Evolutionary conservation across 2,329 filamentous ascomycete species (phyloP), one percentile per base, ranked within the genome.

Genomic region (Emergomyces orientalis): DNA sequence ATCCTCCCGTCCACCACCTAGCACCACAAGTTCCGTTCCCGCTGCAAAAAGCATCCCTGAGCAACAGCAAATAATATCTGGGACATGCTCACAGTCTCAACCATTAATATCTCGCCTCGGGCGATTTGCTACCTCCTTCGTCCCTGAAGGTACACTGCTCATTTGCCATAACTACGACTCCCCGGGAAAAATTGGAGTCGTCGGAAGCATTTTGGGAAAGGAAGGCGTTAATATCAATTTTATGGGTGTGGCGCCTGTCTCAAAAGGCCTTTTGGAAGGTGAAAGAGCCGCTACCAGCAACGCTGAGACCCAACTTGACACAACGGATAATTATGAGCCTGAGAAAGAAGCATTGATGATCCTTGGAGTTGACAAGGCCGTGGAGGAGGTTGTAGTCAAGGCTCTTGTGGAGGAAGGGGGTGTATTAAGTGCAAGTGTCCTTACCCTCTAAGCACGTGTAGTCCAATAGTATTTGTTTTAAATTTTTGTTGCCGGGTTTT

Each of bases 151-250:
- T 0, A 90, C 85, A 0, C 73, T 93, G 63, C 79, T 92, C n/a
- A 87, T 93, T 64, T 83, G 90, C 69, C 84, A 90, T 70, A 93
- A 93, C 76, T 91, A 89, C 69, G 89, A 94, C 71, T 82, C 86
- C 66, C 88, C 88, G 0, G 90, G 90, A 13, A 92, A 91, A 79
- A 93, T 94, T 72, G 90, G 90, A 1, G 85, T 86, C 45, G 89
- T 94, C 2, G 90, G 90, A 0, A 86, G 81, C 63, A 81, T 86
- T 60, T 76, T 93, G 32, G 90, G 89, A 0, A 81, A 80, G 45
- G 83, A 88, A 45, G 85, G 84, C 0, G 85, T 94, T 60, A 94
- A 94, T 70, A 90, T 93, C 72, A 83, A 83, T 55, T 91, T 87
- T 71, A 94, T 93, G 90, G 86, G 84, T 70, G 89, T 92, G 0